Conservation (phyloP, 2,329 filamentous ascomycete species). For the Apiospora phragmitis region DNA sequence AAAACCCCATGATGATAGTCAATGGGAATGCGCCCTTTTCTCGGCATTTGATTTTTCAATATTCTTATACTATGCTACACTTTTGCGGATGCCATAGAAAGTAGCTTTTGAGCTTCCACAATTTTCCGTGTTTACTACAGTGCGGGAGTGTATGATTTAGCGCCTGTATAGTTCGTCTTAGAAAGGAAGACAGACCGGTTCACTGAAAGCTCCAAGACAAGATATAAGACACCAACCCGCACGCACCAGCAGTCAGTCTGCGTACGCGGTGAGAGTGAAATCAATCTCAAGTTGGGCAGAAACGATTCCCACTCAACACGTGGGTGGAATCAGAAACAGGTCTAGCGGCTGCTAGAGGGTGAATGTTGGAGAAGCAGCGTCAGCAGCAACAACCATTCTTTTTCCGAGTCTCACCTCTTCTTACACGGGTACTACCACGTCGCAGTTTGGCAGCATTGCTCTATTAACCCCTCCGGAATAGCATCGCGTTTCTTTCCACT, state of each 20-base stretch:
- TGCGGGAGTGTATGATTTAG: neutral
- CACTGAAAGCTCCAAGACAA: neutral
- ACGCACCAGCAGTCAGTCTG: neutral
- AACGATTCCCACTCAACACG: slow-evolving; percentile 9
- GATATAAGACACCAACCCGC: neutral
- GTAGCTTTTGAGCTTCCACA: neutral
- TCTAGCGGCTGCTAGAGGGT: neutral
- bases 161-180: neutral
- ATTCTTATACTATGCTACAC: neutral
- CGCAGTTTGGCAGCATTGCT: neutral
- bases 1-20: no score
- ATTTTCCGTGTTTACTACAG: neutral
- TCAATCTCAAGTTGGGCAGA: slow-evolving; percentile 4
- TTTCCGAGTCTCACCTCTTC: slow-evolving; percentile 6
- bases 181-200: neutral
- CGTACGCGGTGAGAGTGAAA: neutral
- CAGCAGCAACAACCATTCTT: neutral
- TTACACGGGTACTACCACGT: neutral
- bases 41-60: neutral
- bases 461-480: neutral
- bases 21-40: neutral
- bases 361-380: neutral
- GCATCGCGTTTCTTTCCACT: neutral
- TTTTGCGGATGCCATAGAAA: neutral
- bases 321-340: slow-evolving; percentile 11